Base-by-base conservation (phyloP, 139 green algal species). In the Desmodesmus armatus region DNA sequence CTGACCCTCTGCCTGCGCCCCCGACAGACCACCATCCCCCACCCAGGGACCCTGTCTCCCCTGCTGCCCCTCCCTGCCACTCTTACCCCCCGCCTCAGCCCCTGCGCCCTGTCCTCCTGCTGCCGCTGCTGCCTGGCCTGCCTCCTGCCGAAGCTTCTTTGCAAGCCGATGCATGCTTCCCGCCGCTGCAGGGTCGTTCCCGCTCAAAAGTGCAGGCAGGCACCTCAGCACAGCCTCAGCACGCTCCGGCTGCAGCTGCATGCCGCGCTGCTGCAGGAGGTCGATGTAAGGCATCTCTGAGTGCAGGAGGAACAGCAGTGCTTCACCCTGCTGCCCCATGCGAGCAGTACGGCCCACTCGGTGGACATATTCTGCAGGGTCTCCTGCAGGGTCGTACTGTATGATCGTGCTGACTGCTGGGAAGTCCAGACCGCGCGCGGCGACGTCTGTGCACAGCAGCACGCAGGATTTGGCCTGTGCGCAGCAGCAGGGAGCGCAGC, bases 401-500 rank as follows among this genome's bases (percentile, higher is more conserved):
- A 99, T 53, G 78, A 98, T 99, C 65, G 74, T 78, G 40, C 90
- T 91, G n/a, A 99, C 94, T 21, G 86, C 89, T 9, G 96, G 95
- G 85, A 99, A 99, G 91, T 99, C 97, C 15, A 99, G 92, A 15
- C 95, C 95, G 5, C 95, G 84, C 0, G 95, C 95, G 3, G 95
- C 95, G 25, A 98, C 94, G 76, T 97, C 95, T 2, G 96, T 98
- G 87, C 94, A 98, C 51, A 98, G 84, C 73, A 99, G 88, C 65
- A 97, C 92, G 3, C 92, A 96, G 0, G 39, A 44, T 23, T 31
- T 43, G 3, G 79, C 79, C 89, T 98, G 85, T 67, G 37, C n/a
- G 5, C 25, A 29, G 15, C 43, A 80, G 29, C 1, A 71, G n/a
- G 47, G 13, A 55, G 7, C 39, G 73, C 73, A 80, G 33, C 2